A percentile compares a stretch with the other conserved stretches of the same genome.
Conservation (phyloP, 495 filamentous ascomycete species). For the Hypoxylon trugodes region DNA sequence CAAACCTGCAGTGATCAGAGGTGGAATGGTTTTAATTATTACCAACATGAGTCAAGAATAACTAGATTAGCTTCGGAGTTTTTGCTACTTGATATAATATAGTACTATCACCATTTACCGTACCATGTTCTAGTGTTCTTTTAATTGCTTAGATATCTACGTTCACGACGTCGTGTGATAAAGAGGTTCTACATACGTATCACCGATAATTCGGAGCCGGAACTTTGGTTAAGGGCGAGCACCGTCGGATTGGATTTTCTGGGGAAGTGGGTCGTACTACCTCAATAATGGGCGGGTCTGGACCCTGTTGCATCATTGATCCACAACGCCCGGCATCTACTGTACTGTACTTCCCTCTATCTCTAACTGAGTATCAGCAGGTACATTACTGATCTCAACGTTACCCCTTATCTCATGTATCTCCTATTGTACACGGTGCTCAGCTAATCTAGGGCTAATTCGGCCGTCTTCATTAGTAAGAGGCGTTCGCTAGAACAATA, state of each 20-base stretch:
- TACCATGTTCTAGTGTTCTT: too few species aligned
- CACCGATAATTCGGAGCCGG: conserved; percentile 8
- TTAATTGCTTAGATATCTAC: background rate
- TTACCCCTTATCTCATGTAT: too few species aligned
- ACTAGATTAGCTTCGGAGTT: too few species aligned
- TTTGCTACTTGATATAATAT: too few species aligned
- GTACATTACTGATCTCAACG: too few species aligned
- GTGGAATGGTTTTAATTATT: too few species aligned
- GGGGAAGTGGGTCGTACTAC: conserved; percentile 31
- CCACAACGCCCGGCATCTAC: background rate
- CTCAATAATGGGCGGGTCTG: conserved; percentile 12
- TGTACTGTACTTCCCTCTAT: background rate
- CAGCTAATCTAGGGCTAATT: background rate
- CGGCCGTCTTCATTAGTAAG: background rate
- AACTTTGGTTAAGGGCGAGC: background rate
- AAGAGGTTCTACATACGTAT: background rate
- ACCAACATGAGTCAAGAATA: too few species aligned
- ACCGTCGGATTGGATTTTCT: conserved; percentile 26
- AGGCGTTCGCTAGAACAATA: background rate
- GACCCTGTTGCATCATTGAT: conserved; percentile 35
- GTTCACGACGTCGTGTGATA: conserved; percentile 2
- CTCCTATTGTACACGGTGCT: background rate
- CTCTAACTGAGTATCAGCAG: too few species aligned
- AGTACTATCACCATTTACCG: background rate
- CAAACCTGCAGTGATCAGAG: too few species aligned